Conservation (phyloP, 23 red algal genomes). For the Gracilaria gracilis region DNA sequence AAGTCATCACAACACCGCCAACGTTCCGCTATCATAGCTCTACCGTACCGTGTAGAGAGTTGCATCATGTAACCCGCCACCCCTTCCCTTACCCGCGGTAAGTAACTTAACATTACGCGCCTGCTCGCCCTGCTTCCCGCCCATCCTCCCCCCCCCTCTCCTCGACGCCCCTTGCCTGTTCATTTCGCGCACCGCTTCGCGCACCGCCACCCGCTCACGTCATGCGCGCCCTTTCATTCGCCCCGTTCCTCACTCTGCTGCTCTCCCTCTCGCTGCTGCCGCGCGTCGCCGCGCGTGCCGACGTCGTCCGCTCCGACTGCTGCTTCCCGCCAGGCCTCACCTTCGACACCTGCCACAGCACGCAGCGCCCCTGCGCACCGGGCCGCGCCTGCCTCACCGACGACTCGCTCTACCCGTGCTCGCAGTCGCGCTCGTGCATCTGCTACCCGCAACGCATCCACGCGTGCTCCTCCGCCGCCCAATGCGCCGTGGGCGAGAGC, state of each 20-base stretch:
- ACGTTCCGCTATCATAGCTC: no score
- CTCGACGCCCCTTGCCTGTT: not conserved
- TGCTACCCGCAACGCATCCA: slow-evolving; percentile 7
- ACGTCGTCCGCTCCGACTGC: not conserved
- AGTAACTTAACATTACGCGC: no score
- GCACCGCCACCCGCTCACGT: not conserved
- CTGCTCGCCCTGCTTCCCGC: not conserved
- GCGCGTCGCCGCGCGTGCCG: not conserved
- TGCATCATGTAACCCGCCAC: not conserved
- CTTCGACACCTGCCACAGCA: slow-evolving; percentile 13
- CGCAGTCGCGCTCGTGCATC: not conserved
- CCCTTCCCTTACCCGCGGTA: no score
- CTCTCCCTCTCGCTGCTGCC: not conserved
- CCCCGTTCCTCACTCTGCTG: not conserved
- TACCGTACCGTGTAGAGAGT: no score
- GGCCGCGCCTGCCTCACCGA: not conserved
- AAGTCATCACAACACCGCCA: not conserved
- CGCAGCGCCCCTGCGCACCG: not conserved
- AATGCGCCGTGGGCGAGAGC: not conserved
- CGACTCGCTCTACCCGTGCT: slow-evolving; percentile 10
- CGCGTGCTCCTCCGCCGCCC: not conserved
- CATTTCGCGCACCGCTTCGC: not conserved
- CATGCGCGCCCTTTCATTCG: not conserved
- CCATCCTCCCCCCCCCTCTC: not conserved
- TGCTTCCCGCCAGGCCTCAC: slow-evolving; percentile 27